Base-by-base conservation (phyloP, 805 yeast genomes). In the Cyberlindnera japonica region DNA sequence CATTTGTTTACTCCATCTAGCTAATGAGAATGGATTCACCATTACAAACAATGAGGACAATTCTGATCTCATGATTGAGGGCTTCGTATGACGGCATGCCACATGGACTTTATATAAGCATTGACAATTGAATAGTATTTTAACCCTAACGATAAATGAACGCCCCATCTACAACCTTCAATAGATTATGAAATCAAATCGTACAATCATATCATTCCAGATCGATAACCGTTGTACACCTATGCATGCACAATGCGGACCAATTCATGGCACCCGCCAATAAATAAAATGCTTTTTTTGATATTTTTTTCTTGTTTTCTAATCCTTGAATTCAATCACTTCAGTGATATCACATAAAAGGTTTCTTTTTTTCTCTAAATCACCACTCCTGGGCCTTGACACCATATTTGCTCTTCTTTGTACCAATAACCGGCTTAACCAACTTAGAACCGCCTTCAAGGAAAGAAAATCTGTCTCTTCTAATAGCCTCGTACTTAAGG, bases 391-490 rank as follows among this genome's bases (percentile, higher is more conserved):
- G 88, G 40, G 87, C 75, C 47, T 67, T 76, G 46, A 75, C 72
- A 46, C 89, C 90, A 54, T 66, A 79, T 45, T 70, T 70, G 42
- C 82, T 74, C 67, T 78, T 81, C 68, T 83, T 83, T 27, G 87
- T 61, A 32, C 89, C 90, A 47, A 56, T 72, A 34, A 75, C 71
- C 22, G 95, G 93, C 53, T 72, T 72, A 36, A 82, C 65, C 44
- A 81, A 68, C 47, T 74, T 74, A 18, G 91, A 76, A 32, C 95
- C 95, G 49, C 93, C 89, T 71, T 90, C 97, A 61, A 90, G 77
- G 79, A 95, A 93, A 9, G 96, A 87, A 63, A 85, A 93, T 61
- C 71, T 80, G 38, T 74, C 80, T 60, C 75, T 80, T 75, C 99
- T 85, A 49, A 68, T 65, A 17, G 67, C 76, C 71, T 93, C 99